Evolutionary conservation across 805 yeast species (phyloP).

Genomic region (Hermanozyma aechmeae): DNA sequence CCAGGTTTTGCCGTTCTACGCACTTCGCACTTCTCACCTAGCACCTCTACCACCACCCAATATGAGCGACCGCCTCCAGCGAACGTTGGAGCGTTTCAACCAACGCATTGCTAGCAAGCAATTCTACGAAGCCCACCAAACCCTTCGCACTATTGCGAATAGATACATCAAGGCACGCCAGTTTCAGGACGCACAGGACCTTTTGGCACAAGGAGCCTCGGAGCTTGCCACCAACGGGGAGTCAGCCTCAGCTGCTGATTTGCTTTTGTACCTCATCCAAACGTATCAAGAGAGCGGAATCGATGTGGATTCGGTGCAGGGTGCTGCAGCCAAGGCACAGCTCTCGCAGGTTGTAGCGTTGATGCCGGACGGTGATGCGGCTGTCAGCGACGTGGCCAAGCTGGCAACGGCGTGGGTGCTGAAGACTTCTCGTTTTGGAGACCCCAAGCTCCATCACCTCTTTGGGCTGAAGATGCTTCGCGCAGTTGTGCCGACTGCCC

Average conservation of each 20-base stretch:
- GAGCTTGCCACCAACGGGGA: slow-evolving; percentile 61
- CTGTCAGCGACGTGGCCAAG: slow-evolving; percentile 57
- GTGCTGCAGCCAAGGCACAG: slow-evolving; percentile 38
- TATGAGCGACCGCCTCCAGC: slow-evolving; percentile 35
- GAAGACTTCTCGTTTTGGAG: slow-evolving; percentile 52
- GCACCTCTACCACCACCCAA: too few species aligned
- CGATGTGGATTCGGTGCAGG: slow-evolving; percentile 15
- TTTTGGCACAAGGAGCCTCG: slow-evolving; percentile 63
- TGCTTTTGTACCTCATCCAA: slow-evolving; percentile 63
- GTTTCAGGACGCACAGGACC: slow-evolving; percentile 61
- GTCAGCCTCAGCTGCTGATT: slow-evolving; percentile 75
- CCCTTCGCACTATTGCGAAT: slow-evolving; percentile 80
- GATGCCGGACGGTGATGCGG: slow-evolving; percentile 33
- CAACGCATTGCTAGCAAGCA: slow-evolving; percentile 63
- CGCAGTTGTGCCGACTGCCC: slow-evolving; percentile 14
- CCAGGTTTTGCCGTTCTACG: too few species aligned
- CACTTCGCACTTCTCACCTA: too few species aligned
- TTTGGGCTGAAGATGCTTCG: slow-evolving; percentile 59
- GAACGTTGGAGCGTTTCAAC: slow-evolving; percentile 58
- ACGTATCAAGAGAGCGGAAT: slow-evolving; percentile 48
- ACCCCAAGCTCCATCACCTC: slow-evolving; percentile 62
- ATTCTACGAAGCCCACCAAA: slow-evolving; percentile 93
- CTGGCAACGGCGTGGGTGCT: slow-evolving; percentile 61
- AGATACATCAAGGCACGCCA: slow-evolving; percentile 66
- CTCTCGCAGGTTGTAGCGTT: slow-evolving; percentile 38